Base-by-base conservation (phyloP, 2,329 filamentous ascomycete genomes). In the Sphaerulina vaccinii region DNA sequence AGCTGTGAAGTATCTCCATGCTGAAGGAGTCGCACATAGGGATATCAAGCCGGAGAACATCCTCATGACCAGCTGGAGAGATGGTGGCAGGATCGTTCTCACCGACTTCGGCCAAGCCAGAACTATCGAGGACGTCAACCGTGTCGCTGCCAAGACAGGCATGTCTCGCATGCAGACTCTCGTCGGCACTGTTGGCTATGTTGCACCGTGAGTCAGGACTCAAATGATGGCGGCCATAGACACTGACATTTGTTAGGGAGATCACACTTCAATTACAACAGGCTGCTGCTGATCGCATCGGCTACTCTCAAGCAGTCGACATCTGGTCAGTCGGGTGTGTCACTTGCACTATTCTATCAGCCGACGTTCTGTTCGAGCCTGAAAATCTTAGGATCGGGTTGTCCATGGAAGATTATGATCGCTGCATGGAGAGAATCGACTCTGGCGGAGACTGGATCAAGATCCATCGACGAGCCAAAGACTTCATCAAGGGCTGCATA, bases 1-100 rank as follows among this genome's bases (percentile, higher is more conserved):
- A 48, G 82, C 79, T 1, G 64, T 84, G n/a, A 68, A 80, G 13
- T 83, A 83, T 59, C 67, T 85, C 0, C 82, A 85, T 62, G 65
- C 70, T 3, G 70, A 73, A 6, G 69, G 75, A 35, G 78, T 85
- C 37, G 80, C 80, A 3, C 82, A 85, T 63, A 73, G 82, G 24
- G 82, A 85, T 60, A 71, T 85, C 42, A 85, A 85, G 60, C 81
- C 81, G 0, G 82, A 85, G 46, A 85, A 85, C 58, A 77, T 85
- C 7, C 71, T 85, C 23, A 75, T 85, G 73, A 79, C 78, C 1
- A 80, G 78, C 1, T 71, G 77, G 45, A 69, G 71, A 11, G 68
- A 70, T 37, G 75, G 76, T 2, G 73, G 74, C 18, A 74, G 82
- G 18, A 70, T 84, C 6, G 72, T 85, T 1, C 70, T 85, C 36